Conservation (phyloP, 768 basidiomycete species). For the Fomitopsis pulvina region DNA sequence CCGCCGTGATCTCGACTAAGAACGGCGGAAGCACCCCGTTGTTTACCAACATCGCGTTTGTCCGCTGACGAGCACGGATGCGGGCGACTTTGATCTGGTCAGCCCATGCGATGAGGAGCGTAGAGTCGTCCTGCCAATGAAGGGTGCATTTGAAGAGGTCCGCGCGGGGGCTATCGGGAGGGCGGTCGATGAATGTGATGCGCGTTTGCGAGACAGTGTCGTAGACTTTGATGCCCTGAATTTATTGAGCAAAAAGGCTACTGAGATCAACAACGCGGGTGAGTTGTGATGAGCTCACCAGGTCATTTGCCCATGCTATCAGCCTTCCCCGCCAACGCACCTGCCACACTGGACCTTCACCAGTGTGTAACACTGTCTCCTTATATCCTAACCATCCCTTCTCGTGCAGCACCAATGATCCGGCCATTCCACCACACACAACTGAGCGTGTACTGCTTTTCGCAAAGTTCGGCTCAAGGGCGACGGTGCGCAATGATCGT, state of each 20-base stretch:
- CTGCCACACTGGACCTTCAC: conserved; percentile 94
- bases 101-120: conserved; percentile 90
- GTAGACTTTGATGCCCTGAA: conserved; percentile 94
- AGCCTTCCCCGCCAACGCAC: conserved; percentile 79
- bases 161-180: conserved; percentile 76
- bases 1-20: conserved; percentile 82
- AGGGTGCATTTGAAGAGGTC: conserved; percentile 93
- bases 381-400: conserved; percentile 97
- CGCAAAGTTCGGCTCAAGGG: conserved; percentile 87
- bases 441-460: conserved; percentile 72
- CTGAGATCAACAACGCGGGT: background rate
- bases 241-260: background rate
- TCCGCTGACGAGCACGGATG: conserved; percentile 55
- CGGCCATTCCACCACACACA: conserved; percentile 90
- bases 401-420: conserved; percentile 80
- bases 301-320: conserved; percentile 95
- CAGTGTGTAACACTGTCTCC: conserved; percentile 72
- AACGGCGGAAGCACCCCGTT: conserved; percentile 57
- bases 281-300: conserved; percentile 38
- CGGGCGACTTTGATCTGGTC: conserved; percentile 88
- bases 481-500: conserved; percentile 84
- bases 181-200: conserved; percentile 82
- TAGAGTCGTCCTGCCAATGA: conserved; percentile 88
- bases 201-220: conserved; percentile 72
- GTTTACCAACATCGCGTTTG: conserved; percentile 33